Conservation (phyloP, 148 eudicot genomes). For the Hydrangea macrophylla region DNA sequence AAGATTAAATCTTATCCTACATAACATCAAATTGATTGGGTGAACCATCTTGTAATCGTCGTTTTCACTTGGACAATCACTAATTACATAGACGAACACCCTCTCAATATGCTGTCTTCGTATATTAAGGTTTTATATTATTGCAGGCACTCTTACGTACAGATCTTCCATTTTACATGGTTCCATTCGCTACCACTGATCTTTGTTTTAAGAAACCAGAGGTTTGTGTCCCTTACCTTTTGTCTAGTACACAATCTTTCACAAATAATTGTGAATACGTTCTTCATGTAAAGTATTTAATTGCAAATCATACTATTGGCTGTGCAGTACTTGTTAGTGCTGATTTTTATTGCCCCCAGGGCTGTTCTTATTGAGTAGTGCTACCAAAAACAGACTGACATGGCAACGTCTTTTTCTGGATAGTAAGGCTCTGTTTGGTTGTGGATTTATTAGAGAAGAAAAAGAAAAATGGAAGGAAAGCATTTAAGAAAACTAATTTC, state of each 20-base stretch:
- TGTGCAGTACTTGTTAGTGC: neutral
- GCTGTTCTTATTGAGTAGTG: no score
- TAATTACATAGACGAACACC: neutral
- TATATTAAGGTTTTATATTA: neutral
- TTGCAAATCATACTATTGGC: neutral
- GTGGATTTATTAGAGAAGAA: no score
- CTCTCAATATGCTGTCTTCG: neutral
- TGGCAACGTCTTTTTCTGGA: no score
- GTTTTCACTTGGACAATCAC: neutral
- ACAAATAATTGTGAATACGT: neutral
- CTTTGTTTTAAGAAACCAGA: constrained; percentile 65
- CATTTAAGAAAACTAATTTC: no score
- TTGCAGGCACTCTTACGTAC: constrained; percentile 85
- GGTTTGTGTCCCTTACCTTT: constrained; percentile 53
- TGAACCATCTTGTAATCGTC: no score
- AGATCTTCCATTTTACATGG: constrained; percentile 91
- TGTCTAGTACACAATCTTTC: neutral
- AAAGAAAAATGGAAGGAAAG: no score
- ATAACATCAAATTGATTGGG: neutral
- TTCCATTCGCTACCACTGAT: constrained; percentile 70
- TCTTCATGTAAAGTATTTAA: neutral
- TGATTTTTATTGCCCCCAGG: neutral
- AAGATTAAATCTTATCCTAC: no score
- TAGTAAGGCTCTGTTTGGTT: no score
- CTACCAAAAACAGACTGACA: no score